These are phyloP conservation scores for Phlyctochytrium arcticum DNA, from an alignment of 192 early-diverging fungal species.

Conservation along the genomic window DNA sequence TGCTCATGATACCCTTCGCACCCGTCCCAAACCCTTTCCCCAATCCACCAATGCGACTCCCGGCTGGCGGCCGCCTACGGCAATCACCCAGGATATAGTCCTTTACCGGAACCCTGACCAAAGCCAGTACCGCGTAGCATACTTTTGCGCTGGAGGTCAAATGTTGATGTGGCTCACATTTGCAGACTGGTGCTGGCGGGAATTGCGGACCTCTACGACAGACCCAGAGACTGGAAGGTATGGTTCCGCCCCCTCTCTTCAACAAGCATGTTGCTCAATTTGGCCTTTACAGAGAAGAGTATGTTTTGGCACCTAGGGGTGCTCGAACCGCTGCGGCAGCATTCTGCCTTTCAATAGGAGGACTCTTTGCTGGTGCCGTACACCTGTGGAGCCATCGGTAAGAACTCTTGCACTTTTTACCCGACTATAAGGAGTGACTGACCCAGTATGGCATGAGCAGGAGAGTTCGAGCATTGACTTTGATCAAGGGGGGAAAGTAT, in stretches of 20 bases:
- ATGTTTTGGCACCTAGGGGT: constrained; percentile 7
- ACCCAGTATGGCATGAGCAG: not conserved
- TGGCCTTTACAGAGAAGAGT: constrained; percentile 2
- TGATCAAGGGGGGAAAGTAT: constrained; percentile 1
- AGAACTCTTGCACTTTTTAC: not conserved
- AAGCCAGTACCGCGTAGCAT: constrained; percentile 11
- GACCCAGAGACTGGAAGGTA: constrained; percentile 8
- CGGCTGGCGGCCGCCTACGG: not conserved
- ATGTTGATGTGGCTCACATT: constrained; percentile 11
- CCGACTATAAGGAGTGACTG: not conserved
- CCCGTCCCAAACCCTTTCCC: too few species aligned
- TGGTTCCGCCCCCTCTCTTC: not conserved
- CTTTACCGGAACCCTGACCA: constrained; percentile 15
- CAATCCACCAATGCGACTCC: too few species aligned
- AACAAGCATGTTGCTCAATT: not conserved
- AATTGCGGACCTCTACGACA: not conserved
- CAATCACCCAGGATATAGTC: not conserved
- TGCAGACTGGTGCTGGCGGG: constrained; percentile 18
- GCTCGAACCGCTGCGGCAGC: not conserved
- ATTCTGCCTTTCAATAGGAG: constrained; percentile 7
- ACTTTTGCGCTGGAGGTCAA: constrained; percentile 24
- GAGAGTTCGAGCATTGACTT: constrained; percentile 2
- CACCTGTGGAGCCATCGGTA: constrained; percentile 12
- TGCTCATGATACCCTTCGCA: too few species aligned
- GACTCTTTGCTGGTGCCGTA: constrained; percentile 8